Evolutionary conservation across 805 yeast genomes (phyloP), one percentile per base, ranked within the genome.

Genomic region (Lachancea kluyveri): DNA sequence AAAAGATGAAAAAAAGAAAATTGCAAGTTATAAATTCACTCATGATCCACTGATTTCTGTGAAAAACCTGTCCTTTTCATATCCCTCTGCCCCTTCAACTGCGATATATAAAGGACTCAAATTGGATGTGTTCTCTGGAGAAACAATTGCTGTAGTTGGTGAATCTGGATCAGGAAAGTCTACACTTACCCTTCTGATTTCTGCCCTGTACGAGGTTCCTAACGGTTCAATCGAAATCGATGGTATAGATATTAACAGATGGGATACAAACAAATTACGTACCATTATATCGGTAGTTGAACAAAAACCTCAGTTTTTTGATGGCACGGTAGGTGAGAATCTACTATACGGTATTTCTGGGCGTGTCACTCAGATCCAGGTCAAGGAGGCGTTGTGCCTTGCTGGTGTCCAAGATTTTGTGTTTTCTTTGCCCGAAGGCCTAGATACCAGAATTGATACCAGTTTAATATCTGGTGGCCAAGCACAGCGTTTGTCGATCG

Each of bases 81-180:
- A 79, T 42, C 67, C 74, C 3, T 36, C 55, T 1, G 32, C 51
- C 1, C 53, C 58, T 3, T 36, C 39, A 5, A 39, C 47, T 3
- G 35, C 34, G 5, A 60, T 70, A 3, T 61, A 80, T 19, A 54
- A 60, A 1, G 45, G 66, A 18, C 43, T 82, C 5, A 53, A 56
- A 7, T 58, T 80, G 19, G 25, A 37, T 0, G 51, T 88, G 2
- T 17, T 46, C 0, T 45, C 59, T 8, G 71, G 73, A 12, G 72
- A 74, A 35, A 62, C 72, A 0, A 62, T 81, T 13, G 92, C 84
- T 1, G 55, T 92, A 1, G 73, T 79, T 3, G 99, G 98, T 1
- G 75, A 72, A 21, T 84, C 96, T 2, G 99, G 99, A 0, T 70
- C 80, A 9, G 99, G 99, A 0, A 92, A 92, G 55, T 81, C 96